Conservation (phyloP, 306 rosid genomes). For the Rosa lucieae region DNA sequence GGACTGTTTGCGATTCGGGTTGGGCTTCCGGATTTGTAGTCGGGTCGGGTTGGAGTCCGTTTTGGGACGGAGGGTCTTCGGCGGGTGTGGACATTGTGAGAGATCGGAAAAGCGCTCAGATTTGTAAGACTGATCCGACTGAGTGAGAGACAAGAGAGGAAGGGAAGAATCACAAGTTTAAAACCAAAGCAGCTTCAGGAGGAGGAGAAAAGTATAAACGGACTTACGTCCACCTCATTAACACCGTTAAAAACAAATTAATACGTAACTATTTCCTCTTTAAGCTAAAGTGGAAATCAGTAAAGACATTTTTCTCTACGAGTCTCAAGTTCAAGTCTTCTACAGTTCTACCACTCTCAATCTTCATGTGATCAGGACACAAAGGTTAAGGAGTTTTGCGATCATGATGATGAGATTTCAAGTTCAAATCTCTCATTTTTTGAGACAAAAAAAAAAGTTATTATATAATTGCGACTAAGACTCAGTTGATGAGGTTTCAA, state of each 20-base stretch:
- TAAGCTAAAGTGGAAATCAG: not conserved
- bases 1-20: constrained; percentile 5
- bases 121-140: not conserved
- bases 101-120: constrained; percentile 14
- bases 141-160: not conserved
- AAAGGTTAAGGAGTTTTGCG: too few relatives aligned
- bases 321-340: too few relatives aligned
- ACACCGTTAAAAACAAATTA: not conserved
- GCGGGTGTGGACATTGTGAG: constrained; percentile 37
- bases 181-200: not conserved
- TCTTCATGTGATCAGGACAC: too few relatives aligned
- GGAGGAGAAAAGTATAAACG: not conserved
- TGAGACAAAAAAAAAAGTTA: too few relatives aligned
- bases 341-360: too few relatives aligned
- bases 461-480: too few relatives aligned
- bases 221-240: not conserved
- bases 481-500: too few relatives aligned
- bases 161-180: not conserved
- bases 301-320: too few relatives aligned
- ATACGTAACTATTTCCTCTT: not conserved
- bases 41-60: constrained; percentile 20
- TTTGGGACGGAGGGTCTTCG: constrained; percentile 36
- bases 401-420: too few relatives aligned
- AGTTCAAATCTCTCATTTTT: too few relatives aligned
- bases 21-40: not conserved